Evolutionary conservation across 2,329 filamentous ascomycete genomes (phyloP), one percentile per base, ranked within the genome.

Genomic region (Tolypocladium amazonense): DNA sequence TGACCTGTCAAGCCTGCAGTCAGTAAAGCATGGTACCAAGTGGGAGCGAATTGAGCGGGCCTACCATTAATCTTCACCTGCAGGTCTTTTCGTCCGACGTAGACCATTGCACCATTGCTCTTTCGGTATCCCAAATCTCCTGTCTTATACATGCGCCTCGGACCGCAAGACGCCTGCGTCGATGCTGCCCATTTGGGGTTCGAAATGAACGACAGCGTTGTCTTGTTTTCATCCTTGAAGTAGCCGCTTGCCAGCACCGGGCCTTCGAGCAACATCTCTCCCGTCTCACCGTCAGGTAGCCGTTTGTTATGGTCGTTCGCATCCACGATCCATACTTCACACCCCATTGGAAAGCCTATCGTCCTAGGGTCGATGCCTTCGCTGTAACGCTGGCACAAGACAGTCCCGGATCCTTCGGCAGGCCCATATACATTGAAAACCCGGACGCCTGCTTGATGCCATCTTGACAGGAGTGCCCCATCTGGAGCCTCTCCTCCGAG

Each of bases 21-120:
- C 50, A 53, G 20, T 35, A 53, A 33, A 4, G 30, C 20, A 53
- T 53, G 9, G 15, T 53, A 9, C 35, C 30, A 7, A 5, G 30
- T 9, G 50, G 50, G 30, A 9, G n/a, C 12, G 20, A 35, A 33
- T 35, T 30, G 18, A 7, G 12, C 50, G 12, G 30, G 25, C 35
- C n/a, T 56, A 56, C 54, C 54, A 25, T 78, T 75, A 11, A 86
- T 69, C 68, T 86, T 86, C 54, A 84, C 76, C 65, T 85, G 82
- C 0, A 75, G 74, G 62, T 85, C 82, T 62, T 81, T 82, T n/a
- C 82, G 73, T 47, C 80, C 81, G 53, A 80, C 65, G 59, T 76
- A 80, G 0, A 71, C 63, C 14, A 81, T 65, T 30, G 66, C 66
- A 0, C 74, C 74, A 57, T 78, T 72, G 0, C 68, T 66, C 38